Evolutionary conservation across 768 basidiomycete genomes (phyloP).

Genomic region (Podaxis sp.): DNA sequence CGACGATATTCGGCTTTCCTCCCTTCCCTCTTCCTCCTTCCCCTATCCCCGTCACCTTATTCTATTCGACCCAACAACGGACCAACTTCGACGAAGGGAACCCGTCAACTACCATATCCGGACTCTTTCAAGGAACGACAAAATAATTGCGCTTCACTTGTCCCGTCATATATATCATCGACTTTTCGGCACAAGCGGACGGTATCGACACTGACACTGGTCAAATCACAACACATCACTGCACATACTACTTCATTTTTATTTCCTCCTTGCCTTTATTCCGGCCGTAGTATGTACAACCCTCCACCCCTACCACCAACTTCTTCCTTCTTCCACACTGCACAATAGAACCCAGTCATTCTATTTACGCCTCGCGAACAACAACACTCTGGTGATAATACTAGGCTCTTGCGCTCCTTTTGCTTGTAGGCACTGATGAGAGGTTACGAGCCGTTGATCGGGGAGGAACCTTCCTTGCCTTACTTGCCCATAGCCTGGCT

Average conservation of each 20-base stretch:
- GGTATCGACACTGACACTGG: background rate
- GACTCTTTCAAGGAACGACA: background rate
- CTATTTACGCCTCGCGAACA: background rate
- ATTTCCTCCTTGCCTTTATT: background rate
- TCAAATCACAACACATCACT: background rate
- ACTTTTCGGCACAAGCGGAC: background rate
- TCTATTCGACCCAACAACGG: background rate
- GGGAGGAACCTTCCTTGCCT: background rate
- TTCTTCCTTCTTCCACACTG: background rate
- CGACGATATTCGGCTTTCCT: background rate
- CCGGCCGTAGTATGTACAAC: background rate
- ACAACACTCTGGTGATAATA: background rate
- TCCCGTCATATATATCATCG: background rate
- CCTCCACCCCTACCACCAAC: background rate
- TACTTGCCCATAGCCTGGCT: background rate
- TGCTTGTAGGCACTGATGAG: background rate
- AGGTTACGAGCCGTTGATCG: slow-evolving; percentile 6
- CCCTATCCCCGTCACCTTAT: background rate
- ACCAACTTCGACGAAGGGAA: background rate
- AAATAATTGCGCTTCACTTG: background rate
- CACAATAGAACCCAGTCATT: background rate
- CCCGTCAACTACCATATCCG: background rate
- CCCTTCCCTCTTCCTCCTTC: background rate
- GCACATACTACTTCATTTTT: background rate
- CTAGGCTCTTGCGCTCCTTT: too few relatives aligned